phyloP scores from a whole-genome alignment of 2,329 filamentous ascomycete species.

The Calonectria naviculata region DNA sequence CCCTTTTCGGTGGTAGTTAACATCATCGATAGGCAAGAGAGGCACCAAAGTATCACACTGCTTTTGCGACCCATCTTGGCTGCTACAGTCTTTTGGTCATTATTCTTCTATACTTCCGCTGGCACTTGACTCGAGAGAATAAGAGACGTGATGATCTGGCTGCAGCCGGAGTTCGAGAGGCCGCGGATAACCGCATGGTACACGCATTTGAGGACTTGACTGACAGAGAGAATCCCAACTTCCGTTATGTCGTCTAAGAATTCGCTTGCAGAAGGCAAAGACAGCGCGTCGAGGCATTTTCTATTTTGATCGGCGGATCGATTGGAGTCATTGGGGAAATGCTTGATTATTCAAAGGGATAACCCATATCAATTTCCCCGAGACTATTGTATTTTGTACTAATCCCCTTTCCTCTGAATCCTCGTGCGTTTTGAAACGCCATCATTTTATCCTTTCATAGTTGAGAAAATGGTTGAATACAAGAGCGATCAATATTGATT shows the following conservation, averaged over 20 bases:
- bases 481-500: no score
- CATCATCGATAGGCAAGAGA: constrained; percentile 58
- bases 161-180: constrained; percentile 51
- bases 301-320: no score
- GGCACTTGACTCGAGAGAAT: constrained; percentile 68
- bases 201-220: constrained; percentile 74
- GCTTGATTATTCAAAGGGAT: no score
- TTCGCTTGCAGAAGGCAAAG: no score
- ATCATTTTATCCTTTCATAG: no score
- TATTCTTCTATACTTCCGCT: constrained; percentile 67
- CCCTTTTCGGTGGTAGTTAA: not conserved
- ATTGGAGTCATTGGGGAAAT: no score
- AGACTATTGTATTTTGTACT: no score
- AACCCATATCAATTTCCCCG: no score
- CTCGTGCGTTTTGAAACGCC: no score
- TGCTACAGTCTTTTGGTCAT: constrained; percentile 73
- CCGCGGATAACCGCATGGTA: constrained; percentile 43
- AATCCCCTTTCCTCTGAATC: no score
- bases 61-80: constrained; percentile 75
- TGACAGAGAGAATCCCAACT: constrained; percentile 69
- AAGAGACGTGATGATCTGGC: constrained; percentile 63
- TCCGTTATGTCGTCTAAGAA: constrained; percentile 65
- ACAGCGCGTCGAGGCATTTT: no score
- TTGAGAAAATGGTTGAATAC: no score
- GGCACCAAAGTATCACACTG: constrained; percentile 76